Evolutionary conservation across 257 asterid genomes (phyloP).

Genomic region (Solanum medicagineum): DNA sequence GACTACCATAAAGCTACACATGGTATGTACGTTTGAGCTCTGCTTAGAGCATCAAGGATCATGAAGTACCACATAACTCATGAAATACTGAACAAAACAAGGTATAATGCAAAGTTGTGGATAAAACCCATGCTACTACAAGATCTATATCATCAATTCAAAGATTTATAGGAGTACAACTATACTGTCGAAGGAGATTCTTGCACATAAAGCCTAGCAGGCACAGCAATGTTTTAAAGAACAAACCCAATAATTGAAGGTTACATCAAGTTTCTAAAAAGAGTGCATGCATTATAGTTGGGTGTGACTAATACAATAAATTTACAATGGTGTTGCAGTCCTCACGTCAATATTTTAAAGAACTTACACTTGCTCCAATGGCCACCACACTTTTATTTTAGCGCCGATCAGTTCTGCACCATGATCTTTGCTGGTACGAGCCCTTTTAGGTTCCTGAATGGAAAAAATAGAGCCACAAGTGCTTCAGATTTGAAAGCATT

Average conservation of each 20-base stretch:
- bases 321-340: background rate
- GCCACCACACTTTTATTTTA: conserved; percentile 43
- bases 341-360: background rate
- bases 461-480: background rate
- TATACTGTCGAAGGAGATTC: background rate
- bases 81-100: background rate
- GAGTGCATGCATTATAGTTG: background rate
- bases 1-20: background rate
- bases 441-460: conserved; percentile 16
- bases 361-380: conserved; percentile 29
- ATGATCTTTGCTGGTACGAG: conserved; percentile 4
- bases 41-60: background rate
- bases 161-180: background rate
- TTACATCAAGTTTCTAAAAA: background rate
- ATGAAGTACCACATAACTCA: background rate
- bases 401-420: conserved; percentile 38
- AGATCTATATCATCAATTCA: background rate
- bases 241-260: background rate
- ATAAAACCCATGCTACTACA: background rate
- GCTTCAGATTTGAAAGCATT: background rate
- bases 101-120: background rate
- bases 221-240: background rate
- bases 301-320: background rate
- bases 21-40: background rate
- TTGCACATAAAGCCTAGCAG: background rate